Conservation (phyloP, 495 filamentous ascomycete species). For the Cladorrhinum samala region DNA sequence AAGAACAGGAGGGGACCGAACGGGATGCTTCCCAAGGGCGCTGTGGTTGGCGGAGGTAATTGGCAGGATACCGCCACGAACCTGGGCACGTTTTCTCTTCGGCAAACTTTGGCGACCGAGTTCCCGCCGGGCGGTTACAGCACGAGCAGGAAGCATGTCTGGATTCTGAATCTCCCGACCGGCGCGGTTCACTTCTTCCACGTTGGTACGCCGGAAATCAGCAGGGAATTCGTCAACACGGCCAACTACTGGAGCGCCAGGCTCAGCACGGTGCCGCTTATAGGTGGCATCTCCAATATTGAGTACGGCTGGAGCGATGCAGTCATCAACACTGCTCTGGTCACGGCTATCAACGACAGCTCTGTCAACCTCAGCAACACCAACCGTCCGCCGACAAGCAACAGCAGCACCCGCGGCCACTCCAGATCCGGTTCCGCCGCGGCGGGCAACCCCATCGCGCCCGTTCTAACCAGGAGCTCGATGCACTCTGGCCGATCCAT, state of each 20-base stretch:
- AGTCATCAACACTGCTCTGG: conserved; percentile 71
- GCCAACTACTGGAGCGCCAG: conserved; percentile 98
- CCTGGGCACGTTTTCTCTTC: conserved; percentile 77
- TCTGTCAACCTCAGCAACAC: conserved; percentile 13
- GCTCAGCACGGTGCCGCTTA: conserved; percentile 83
- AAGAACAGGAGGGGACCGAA: conserved; percentile 48
- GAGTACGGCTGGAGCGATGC: conserved; percentile 95
- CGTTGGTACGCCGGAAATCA: conserved; percentile 91
- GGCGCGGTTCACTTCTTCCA: conserved; percentile 97
- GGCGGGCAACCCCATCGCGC: conserved; percentile 12
- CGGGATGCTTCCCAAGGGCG: conserved; percentile 41
- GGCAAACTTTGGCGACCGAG: conserved; percentile 86
- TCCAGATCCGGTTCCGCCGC: conserved; percentile 41
- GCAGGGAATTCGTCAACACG: conserved; percentile 85
- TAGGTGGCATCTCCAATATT: conserved; percentile 90
- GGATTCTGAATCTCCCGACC: conserved; percentile 86
- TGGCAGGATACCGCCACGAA: conserved; percentile 94
- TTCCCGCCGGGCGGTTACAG: conserved; percentile 91
- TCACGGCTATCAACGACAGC: conserved; percentile 45
- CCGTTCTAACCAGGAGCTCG: conserved; percentile 26
- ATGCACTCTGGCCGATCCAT: conserved; percentile 39
- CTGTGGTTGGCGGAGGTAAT: conserved; percentile 86
- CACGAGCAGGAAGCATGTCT: conserved; percentile 83
- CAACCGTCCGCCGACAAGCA: conserved; percentile 14
- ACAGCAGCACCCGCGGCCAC: conserved; percentile 25